Conservation (phyloP, 345 rosid species). For the Populus tremula region DNA sequence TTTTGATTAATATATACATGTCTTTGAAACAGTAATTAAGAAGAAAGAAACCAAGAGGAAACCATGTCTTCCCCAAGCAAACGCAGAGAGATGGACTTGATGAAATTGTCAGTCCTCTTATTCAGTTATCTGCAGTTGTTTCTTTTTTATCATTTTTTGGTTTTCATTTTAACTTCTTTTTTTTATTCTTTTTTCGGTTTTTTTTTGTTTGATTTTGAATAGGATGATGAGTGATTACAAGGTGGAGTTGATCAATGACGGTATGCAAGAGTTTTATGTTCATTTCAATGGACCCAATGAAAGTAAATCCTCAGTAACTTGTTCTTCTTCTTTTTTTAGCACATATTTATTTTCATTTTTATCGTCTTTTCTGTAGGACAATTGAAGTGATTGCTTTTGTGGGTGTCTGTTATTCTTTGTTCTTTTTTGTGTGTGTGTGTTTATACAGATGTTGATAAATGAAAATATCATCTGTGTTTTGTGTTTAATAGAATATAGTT, state of each 20-base stretch:
- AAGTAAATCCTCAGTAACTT: slow-evolving; percentile 39
- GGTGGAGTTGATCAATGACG: slow-evolving; percentile 67
- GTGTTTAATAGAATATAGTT: background rate
- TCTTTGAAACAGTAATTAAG: background rate
- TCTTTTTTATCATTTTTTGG: background rate
- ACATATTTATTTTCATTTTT: background rate
- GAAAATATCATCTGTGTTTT: background rate
- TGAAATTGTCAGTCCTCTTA: slow-evolving; percentile 51
- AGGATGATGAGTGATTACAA: slow-evolving; percentile 82
- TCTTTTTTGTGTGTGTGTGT: background rate
- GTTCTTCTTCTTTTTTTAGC: background rate
- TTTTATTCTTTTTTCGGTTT: background rate
- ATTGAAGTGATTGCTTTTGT: background rate
- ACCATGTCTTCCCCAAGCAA: slow-evolving; percentile 74
- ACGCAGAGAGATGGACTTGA: slow-evolving; percentile 75
- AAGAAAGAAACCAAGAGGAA: background rate
- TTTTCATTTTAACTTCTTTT: background rate
- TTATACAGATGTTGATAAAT: background rate
- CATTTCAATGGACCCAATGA: slow-evolving; percentile 67
- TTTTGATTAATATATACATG: background rate
- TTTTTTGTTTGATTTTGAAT: slow-evolving; percentile 5
- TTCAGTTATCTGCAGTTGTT: background rate
- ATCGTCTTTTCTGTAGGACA: background rate
- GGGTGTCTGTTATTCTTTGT: background rate
- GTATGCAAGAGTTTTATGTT: slow-evolving; percentile 58